Evolutionary conservation across 2,329 filamentous ascomycete genomes (phyloP), one percentile per base, ranked within the genome.

Genomic region (Fusarium nisikadoi): DNA sequence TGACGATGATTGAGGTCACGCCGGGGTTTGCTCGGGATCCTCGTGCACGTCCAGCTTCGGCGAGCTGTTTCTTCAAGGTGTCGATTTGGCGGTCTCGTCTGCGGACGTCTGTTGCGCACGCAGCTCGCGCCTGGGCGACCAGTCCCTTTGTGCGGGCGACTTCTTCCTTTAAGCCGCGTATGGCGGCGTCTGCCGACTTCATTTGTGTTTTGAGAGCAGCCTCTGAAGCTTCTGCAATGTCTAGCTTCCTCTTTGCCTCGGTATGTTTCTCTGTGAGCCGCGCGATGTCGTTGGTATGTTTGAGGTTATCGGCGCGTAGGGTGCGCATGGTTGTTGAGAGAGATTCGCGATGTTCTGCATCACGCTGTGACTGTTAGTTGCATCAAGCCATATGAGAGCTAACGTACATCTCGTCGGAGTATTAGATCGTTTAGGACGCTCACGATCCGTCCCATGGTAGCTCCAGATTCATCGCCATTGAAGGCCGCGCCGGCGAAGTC

Each of bases 401-500:
- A 3, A 69, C 80, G 49, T 85, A 97, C 94, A 81, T 99, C 96
- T 85, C 95, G 90, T 74, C 95, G 90, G 67, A 98, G 81, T 65
- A 99, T 94, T 75, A 99, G 83, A 79, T 99, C 96, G 81, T 99
- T 97, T 53, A 99, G 90, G 29, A 99, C 88, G 79, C 95, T 93
- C 83, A 99, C 97, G 76, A 98, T 91, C 73, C 91, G 90, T 25
- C 93, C 92, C 91, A 96, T 95, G 23, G 93, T 93, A 55, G 88
- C 89, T 5, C 78, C 70, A 29, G 81, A 79, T 45, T 86, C 87
- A 41, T 89, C 86, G 23, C 88, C 89, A 23, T 87, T 86, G 58
- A 64, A 69, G 8, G 89, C 89, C 13, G 93, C 92, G 70, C 90
- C 85, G 67, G 93, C 91, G 80, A 99, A 99, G 81, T 98, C 92